phyloP scores from a whole-genome alignment of 441 rosid species.

The Isatis lusitanica region DNA sequence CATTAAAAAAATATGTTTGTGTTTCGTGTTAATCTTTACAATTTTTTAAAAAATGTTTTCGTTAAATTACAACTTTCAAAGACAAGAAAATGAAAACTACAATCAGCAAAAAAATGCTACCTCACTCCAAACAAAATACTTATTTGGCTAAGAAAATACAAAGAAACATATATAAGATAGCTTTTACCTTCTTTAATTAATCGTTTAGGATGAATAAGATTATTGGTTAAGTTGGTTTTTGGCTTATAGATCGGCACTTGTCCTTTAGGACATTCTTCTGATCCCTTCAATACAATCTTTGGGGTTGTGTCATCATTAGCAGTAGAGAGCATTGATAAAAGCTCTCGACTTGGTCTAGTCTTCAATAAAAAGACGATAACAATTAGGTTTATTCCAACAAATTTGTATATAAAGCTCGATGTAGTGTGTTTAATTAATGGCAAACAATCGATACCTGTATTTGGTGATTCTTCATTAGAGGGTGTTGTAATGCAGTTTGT shows the following conservation, averaged over 20 bases:
- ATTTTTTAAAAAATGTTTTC: too few relatives aligned
- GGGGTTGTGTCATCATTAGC: neutral
- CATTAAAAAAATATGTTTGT: too few relatives aligned
- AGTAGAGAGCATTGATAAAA: slow-evolving; percentile 24
- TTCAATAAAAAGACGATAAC: neutral
- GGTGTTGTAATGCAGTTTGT: slow-evolving; percentile 29
- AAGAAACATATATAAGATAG: neutral
- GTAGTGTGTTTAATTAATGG: neutral
- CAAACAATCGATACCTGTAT: slow-evolving; percentile 15
- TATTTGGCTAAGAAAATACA: too few relatives aligned
- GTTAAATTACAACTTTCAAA: too few relatives aligned
- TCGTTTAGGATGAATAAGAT: slow-evolving; percentile 3
- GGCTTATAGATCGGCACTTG: slow-evolving; percentile 32
- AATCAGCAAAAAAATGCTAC: too few relatives aligned
- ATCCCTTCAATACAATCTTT: neutral
- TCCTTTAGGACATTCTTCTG: slow-evolving; percentile 29
- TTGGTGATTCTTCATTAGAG: slow-evolving; percentile 14
- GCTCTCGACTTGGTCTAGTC: slow-evolving; percentile 28
- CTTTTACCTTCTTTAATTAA: slow-evolving; percentile 4
- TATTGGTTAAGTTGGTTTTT: slow-evolving; percentile 11
- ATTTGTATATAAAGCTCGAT: neutral
- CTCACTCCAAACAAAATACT: too few relatives aligned
- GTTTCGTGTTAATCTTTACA: too few relatives aligned
- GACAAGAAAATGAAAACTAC: too few relatives aligned
- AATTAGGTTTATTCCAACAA: neutral